A percentile compares a stretch with the other conserved stretches of the same genome.
Evolutionary conservation across 2,329 filamentous ascomycete species (phyloP).

Genomic region (Clarireedia hainanense): DNA sequence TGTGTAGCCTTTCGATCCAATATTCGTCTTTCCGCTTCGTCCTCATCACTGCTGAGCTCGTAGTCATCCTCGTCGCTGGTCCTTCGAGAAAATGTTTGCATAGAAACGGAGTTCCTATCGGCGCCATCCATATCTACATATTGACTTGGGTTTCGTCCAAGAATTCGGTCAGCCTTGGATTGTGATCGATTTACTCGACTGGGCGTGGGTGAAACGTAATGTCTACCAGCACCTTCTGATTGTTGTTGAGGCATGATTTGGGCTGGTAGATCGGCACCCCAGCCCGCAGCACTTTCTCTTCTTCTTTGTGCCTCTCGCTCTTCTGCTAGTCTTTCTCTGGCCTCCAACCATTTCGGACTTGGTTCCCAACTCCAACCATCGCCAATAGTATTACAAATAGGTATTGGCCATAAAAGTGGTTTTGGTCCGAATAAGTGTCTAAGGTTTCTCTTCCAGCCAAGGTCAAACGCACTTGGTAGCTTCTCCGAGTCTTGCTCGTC

Average conservation of each 20-base stretch:
- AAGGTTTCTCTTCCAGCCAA: slow-evolving; percentile 76
- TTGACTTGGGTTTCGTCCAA: slow-evolving; percentile 27
- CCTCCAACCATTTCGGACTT: slow-evolving; percentile 68
- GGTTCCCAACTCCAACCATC: slow-evolving; percentile 95
- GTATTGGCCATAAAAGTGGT: slow-evolving; percentile 68
- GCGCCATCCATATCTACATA: slow-evolving; percentile 19
- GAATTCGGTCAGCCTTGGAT: slow-evolving; percentile 31
- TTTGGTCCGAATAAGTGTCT: slow-evolving; percentile 71
- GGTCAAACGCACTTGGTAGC: slow-evolving; percentile 87
- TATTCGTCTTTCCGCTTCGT: slow-evolving; percentile 19
- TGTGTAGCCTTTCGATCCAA: slow-evolving; percentile 19
- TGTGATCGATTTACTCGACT: slow-evolving; percentile 10
- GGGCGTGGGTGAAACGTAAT: slow-evolving; percentile 24
- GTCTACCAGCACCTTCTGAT: slow-evolving; percentile 23
- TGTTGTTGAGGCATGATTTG: slow-evolving; percentile 10
- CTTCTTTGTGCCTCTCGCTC: slow-evolving; percentile 53
- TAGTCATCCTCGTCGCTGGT: slow-evolving; percentile 23
- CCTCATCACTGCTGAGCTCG: slow-evolving; percentile 27
- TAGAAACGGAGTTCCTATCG: slow-evolving; percentile 18
- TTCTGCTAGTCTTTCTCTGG: slow-evolving; percentile 52
- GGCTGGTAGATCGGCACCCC: slow-evolving; percentile 39
- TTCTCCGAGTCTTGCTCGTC: slow-evolving; percentile 84
- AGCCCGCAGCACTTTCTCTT: slow-evolving; percentile 59
- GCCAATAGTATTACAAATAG: slow-evolving; percentile 76
- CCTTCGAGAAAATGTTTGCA: slow-evolving; percentile 24